Base-by-base conservation (phyloP, 495 filamentous ascomycete genomes). In the Trichoderma virens region DNA sequence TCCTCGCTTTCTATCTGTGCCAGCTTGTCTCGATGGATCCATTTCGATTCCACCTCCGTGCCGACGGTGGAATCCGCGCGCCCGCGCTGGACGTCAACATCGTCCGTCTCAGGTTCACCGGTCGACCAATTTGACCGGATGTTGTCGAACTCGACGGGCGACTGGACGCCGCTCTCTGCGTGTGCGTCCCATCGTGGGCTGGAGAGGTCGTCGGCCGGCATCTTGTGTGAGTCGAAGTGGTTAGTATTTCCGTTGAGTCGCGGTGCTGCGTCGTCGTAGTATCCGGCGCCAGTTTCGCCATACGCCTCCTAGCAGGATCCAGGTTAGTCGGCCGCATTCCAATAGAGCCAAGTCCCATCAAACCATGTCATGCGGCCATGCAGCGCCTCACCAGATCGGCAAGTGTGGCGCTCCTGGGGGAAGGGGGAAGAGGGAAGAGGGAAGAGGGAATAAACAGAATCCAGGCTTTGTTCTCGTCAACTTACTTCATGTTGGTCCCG, bases 1-100 rank as follows among this genome's bases (percentile, higher is more conserved):
- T 98, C 94, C 74, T 91, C 83, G 70, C 82, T 97, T 78, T 98
- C 94, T 68, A 98, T 98, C 71, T 85, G 83, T 35, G 91, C 93
- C 59, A 98, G 76, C 75, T 98, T 98, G 75, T 98, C 94, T 27
- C 94, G 83, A 72, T 98, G 93, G 65, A 98, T 98, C 94, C 94
- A 98, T 72, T 88, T 86, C 59, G 88, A 88, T 67, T 82, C 79
- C 32, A 80, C 77, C 54, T 85, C 66, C 11, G 1, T 39, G 35
- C 32, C n/a, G 27, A 25, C 8, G 8, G 61, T 61, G 23, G 62
- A 56, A 27, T 56, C 51, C 9, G 51, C 11, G 16, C 51, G 51
- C 9, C 51, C 51, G 25, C 51, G 51, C 11, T 27, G 13, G n/a
- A n/a, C 25, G 23, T 56, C 45, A 45, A 45, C 5, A 18, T 56